Evolutionary conservation across 306 rosid species (phyloP).

Genomic region (Mimosa bimucronata): DNA sequence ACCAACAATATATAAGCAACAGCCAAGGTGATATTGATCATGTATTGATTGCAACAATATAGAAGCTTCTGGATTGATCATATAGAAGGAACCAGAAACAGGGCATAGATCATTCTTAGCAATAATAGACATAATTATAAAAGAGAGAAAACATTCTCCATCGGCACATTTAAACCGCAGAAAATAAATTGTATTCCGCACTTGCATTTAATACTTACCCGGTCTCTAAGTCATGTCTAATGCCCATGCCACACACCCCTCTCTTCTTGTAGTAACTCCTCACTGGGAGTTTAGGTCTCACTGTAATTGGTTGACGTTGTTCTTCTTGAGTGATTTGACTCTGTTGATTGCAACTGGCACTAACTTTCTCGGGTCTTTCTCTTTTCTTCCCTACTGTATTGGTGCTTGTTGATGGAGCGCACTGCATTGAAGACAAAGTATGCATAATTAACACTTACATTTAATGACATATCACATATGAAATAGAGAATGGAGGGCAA

Average conservation of each 20-base stretch:
- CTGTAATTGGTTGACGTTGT: background rate
- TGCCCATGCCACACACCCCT: background rate
- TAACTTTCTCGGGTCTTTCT: background rate
- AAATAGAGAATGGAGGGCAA: background rate
- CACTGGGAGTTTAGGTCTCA: background rate
- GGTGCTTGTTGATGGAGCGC: background rate
- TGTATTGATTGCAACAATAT: too few relatives aligned
- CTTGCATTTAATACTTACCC: background rate
- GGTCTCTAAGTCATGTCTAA: background rate
- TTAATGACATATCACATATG: background rate
- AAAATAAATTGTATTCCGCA: too few relatives aligned
- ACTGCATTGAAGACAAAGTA: background rate
- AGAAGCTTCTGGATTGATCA: too few relatives aligned
- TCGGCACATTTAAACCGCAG: too few relatives aligned
- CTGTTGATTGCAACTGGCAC: background rate
- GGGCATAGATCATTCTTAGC: too few relatives aligned
- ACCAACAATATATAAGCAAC: too few relatives aligned
- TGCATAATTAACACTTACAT: background rate
- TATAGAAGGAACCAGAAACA: too few relatives aligned
- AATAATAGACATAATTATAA: too few relatives aligned
- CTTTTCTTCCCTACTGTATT: too few relatives aligned
- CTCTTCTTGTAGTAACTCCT: background rate
- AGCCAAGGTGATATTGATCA: too few relatives aligned
- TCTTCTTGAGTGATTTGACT: background rate
- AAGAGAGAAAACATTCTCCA: too few relatives aligned